Percentiles rank a stretch among this genome's conserved stretches.
These are phyloP conservation scores for Chlorella variabilis DNA, from an alignment of 163 green algal genomes.

Conservation along the genomic window DNA sequence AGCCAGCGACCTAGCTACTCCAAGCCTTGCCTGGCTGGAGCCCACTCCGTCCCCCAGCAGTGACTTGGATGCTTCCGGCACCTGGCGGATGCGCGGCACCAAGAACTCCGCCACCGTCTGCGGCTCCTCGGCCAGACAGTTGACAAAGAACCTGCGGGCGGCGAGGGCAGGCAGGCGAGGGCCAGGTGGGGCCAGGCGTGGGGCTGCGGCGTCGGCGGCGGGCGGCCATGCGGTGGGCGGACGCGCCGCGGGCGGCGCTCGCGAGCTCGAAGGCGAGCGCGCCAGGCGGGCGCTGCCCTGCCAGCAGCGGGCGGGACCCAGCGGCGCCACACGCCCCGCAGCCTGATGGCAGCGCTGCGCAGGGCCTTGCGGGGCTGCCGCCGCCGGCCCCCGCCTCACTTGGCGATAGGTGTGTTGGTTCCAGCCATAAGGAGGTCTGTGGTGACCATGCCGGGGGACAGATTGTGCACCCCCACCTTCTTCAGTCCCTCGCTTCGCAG, in stretches of 20 bases:
- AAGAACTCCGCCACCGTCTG: slow-evolving; percentile 57
- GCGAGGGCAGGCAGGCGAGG: not conserved
- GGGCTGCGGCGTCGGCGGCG: not conserved
- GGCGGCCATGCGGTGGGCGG: too few relatives aligned
- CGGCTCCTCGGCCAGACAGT: slow-evolving; percentile 83
- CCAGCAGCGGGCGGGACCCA: too few relatives aligned
- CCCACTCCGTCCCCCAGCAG: slow-evolving; percentile 37
- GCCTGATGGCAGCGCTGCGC: too few relatives aligned
- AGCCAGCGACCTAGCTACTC: too few relatives aligned
- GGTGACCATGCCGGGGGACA: slow-evolving; percentile 91
- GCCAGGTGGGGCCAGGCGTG: not conserved
- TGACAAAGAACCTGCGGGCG: slow-evolving; percentile 93
- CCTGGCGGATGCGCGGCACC: slow-evolving; percentile 70
- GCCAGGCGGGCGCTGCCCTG: too few relatives aligned
- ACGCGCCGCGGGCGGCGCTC: too few relatives aligned
- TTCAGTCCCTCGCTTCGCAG: slow-evolving; percentile 62
- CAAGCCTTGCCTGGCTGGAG: not conserved
- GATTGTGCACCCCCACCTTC: slow-evolving; percentile 88
- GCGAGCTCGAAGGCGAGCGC: not conserved
- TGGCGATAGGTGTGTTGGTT: slow-evolving; percentile 40
- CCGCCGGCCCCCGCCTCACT: slow-evolving; percentile 2
- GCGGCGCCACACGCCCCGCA: too few relatives aligned
- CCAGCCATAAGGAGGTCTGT: slow-evolving; percentile 87
- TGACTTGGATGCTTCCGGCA: slow-evolving; percentile 44
- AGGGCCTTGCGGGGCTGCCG: too few relatives aligned